A percentile compares a stretch with the other conserved stretches of the same genome.
Conservation (phyloP, 2,329 filamentous ascomycete genomes). For the Fusarium incarnatum region DNA sequence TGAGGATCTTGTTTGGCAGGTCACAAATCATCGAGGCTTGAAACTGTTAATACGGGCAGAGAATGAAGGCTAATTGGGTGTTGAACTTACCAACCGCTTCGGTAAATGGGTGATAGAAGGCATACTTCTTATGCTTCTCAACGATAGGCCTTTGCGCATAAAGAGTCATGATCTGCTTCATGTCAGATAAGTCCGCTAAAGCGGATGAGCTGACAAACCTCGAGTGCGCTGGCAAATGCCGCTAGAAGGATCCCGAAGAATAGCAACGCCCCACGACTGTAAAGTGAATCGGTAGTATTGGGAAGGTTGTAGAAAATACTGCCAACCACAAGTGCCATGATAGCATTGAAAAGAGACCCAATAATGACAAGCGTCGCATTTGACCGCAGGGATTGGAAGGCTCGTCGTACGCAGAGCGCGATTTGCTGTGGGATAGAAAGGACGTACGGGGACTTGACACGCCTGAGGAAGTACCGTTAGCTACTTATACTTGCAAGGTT, state of each 20-base stretch:
- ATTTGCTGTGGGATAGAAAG: background rate
- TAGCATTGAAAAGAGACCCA: slow-evolving; percentile 53
- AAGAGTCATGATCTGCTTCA: background rate
- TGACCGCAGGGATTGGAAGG: background rate
- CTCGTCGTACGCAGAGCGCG: background rate
- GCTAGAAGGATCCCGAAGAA: slow-evolving; percentile 66
- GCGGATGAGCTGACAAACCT: slow-evolving; percentile 43
- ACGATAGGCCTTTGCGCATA: slow-evolving; percentile 50
- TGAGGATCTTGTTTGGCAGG: slow-evolving; percentile 55
- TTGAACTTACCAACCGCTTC: slow-evolving; percentile 42
- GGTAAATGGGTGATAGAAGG: slow-evolving; percentile 50
- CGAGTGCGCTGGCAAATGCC: slow-evolving; percentile 54
- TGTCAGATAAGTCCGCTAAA: background rate
- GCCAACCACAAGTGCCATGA: slow-evolving; percentile 64
- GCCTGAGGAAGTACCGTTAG: background rate
- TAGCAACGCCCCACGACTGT: slow-evolving; percentile 58
- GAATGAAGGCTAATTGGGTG: too few species aligned
- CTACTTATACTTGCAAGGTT: too few species aligned
- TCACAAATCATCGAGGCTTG: slow-evolving; percentile 52
- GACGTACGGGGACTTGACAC: background rate
- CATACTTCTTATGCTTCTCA: slow-evolving; percentile 52
- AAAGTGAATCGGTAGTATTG: slow-evolving; percentile 57
- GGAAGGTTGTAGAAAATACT: slow-evolving; percentile 62
- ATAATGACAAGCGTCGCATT: background rate
- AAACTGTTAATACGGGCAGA: too few species aligned